A percentile compares a stretch with the other conserved stretches of the same genome.
Evolutionary conservation across 768 basidiomycete species (phyloP).

Genomic region (Hirschioporus abietinus): DNA sequence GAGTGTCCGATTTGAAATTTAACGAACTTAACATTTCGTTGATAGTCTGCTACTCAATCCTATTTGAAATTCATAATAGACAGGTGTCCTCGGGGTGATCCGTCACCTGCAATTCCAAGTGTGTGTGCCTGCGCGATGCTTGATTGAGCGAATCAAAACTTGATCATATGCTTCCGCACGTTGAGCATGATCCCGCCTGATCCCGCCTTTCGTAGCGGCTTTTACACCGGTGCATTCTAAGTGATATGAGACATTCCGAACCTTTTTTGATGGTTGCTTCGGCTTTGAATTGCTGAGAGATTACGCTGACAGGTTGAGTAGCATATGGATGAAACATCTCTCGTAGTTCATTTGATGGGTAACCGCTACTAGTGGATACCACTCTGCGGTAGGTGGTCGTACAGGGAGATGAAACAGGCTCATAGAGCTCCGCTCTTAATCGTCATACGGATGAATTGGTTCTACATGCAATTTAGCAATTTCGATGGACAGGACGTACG

Average conservation of each 20-base stretch:
- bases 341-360: not conserved
- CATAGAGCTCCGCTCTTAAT: not conserved
- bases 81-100: not conserved
- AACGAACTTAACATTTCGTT: not conserved
- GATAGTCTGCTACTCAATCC: not conserved
- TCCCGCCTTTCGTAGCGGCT: not conserved
- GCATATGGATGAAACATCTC: not conserved
- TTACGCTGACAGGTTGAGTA: not conserved
- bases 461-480: not conserved
- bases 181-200: not conserved
- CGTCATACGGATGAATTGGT: not conserved
- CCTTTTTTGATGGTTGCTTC: no score
- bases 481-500: not conserved
- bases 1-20: not conserved
- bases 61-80: not conserved
- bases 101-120: not conserved
- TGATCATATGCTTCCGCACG: not conserved
- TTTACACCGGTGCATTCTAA: not conserved
- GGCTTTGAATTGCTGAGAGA: not conserved
- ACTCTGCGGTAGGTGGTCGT: not conserved
- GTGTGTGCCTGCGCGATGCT: not conserved
- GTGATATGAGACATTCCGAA: not conserved
- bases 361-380: not conserved
- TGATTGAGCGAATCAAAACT: not conserved
- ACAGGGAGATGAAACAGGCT: not conserved